Evolutionary conservation across 768 basidiomycete species (phyloP).

Genomic region (Tubosaeta brunneosetosa): DNA sequence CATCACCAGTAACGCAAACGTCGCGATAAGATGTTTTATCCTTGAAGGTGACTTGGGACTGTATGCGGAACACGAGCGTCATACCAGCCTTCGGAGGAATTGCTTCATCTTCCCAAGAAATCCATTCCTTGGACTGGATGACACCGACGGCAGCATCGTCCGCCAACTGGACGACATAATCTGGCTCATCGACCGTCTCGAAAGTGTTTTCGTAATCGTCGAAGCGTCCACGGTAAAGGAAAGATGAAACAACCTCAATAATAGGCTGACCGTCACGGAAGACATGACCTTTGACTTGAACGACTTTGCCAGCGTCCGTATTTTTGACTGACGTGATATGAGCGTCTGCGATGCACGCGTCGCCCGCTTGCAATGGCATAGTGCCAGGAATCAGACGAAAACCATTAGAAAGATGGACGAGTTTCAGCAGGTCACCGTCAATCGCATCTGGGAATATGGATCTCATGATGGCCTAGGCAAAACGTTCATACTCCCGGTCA

Average conservation of each 20-base stretch:
- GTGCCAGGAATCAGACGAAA: conserved; percentile 85
- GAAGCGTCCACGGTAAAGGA: conserved; percentile 96
- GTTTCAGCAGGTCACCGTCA: conserved; percentile 91
- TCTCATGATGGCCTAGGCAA: conserved; percentile 90
- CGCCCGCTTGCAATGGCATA: conserved; percentile 73
- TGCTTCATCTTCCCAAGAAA: conserved; percentile 86
- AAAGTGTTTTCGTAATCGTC: conserved; percentile 94
- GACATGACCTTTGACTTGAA: conserved; percentile 84
- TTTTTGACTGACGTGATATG: conserved; percentile 87
- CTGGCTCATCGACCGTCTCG: conserved; percentile 84
- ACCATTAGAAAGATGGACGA: conserved; percentile 96
- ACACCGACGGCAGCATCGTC: conserved; percentile 84
- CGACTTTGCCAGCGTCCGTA: conserved; percentile 86
- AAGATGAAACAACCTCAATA: conserved; percentile 91
- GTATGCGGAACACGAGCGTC: conserved; percentile 83
- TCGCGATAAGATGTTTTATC: conserved; percentile 81
- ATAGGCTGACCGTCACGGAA: conserved; percentile 72
- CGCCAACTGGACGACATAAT: conserved; percentile 73
- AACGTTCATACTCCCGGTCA: conserved; percentile 6
- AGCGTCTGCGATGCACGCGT: conserved; percentile 87
- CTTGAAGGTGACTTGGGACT: conserved; percentile 86
- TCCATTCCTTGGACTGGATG: conserved; percentile 95
- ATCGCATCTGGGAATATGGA: conserved; percentile 91
- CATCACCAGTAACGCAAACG: conserved; percentile 77
- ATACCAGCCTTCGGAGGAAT: conserved; percentile 76